phyloP scores from a whole-genome alignment of 2,329 filamentous ascomycete species.

The Eurotiales sp. region DNA sequence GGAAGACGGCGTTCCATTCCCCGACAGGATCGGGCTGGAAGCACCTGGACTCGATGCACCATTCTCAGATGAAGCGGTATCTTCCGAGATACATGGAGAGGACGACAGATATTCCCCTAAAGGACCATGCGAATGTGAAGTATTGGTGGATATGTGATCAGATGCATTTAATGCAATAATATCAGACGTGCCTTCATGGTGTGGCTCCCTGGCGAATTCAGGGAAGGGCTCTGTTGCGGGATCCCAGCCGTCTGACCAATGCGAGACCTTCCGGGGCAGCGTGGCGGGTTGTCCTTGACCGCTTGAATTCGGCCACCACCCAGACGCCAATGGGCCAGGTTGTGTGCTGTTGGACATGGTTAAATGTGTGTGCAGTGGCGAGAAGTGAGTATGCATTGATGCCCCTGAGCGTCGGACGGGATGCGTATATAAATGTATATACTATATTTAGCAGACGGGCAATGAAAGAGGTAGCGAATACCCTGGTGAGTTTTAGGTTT shows the following conservation, averaged over 20 bases:
- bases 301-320: slow-evolving; percentile 3
- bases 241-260: slow-evolving; percentile 8
- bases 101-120: slow-evolving; percentile 6
- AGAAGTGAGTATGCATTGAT: neutral
- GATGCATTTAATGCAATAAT: slow-evolving; percentile 5
- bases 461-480: neutral
- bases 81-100: slow-evolving; percentile 10
- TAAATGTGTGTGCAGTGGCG: neutral
- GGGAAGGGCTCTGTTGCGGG: slow-evolving; percentile 9
- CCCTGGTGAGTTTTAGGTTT: neutral
- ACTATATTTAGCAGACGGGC: neutral
- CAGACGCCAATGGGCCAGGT: neutral
- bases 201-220: slow-evolving; percentile 2
- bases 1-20: slow-evolving; percentile 1
- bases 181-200: neutral
- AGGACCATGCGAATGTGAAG: neutral
- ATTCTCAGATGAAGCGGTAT: slow-evolving; percentile 11
- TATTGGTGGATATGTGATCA: neutral
- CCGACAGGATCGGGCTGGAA: slow-evolving; percentile 3
- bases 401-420: too few relatives aligned
- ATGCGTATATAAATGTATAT: neutral
- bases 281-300: neutral
- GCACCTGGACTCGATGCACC: slow-evolving; percentile 5
- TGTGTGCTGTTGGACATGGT: slow-evolving; percentile 3
- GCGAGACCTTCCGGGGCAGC: slow-evolving; percentile 5